phyloP scores from a whole-genome alignment of 2,329 filamentous ascomycete genomes.

The Fusarium sp. region DNA sequence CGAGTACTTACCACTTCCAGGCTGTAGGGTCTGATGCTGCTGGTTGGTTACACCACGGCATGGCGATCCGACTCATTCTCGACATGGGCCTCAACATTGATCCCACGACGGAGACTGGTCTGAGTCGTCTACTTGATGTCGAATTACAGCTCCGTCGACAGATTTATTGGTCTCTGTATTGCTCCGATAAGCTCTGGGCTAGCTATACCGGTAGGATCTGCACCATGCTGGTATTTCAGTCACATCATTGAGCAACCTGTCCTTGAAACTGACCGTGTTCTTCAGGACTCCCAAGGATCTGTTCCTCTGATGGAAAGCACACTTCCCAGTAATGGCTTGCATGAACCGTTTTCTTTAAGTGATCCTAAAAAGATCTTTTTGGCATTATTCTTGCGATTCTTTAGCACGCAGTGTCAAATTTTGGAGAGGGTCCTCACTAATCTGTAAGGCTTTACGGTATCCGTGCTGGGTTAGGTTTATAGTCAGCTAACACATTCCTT shows the following conservation, averaged over 20 bases:
- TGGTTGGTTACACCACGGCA: background rate
- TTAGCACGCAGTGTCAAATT: constrained; percentile 12
- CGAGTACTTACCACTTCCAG: background rate
- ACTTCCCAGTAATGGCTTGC: too few species aligned
- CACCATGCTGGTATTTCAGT: constrained; percentile 22
- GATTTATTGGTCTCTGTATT: constrained; percentile 20
- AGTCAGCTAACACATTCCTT: too few species aligned
- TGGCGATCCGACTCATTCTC: background rate
- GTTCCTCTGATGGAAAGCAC: background rate
- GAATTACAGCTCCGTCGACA: constrained; percentile 11
- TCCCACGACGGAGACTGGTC: background rate
- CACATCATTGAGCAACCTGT: background rate
- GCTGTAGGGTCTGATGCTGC: background rate
- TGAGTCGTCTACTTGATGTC: background rate
- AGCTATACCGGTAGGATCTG: constrained; percentile 24
- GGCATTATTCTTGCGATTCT: too few species aligned
- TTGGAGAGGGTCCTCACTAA: constrained; percentile 18
- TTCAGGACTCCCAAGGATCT: background rate
- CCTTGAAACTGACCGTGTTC: background rate
- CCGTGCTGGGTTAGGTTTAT: too few species aligned
- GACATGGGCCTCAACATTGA: background rate
- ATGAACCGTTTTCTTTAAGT: too few species aligned
- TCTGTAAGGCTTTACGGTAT: too few species aligned
- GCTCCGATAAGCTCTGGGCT: constrained; percentile 16
- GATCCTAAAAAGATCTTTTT: too few species aligned